Evolutionary conservation across 495 filamentous ascomycete genomes (phyloP).

Genomic region (Penicillium soppii): DNA sequence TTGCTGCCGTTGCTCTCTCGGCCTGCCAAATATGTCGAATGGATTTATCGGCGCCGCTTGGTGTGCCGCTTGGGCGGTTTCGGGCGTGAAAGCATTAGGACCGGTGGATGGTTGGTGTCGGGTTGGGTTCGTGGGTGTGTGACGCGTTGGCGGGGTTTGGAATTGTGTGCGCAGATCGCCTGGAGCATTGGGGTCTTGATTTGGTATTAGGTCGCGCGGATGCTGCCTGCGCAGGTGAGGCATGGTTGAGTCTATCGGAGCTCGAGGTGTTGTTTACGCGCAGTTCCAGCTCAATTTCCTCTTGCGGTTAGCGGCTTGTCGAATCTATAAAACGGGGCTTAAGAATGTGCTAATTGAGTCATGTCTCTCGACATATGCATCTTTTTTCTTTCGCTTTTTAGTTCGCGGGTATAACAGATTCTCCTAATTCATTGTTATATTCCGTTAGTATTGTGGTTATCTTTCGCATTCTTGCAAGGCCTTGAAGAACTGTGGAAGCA

Average conservation of each 20-base stretch:
- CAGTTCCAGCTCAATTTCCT: constrained; percentile 14
- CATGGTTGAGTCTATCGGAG: constrained; percentile 12
- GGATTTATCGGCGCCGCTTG: constrained; percentile 27
- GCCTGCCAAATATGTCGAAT: constrained; percentile 37
- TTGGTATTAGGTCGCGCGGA: constrained; percentile 9
- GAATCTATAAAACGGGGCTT: constrained; percentile 3
- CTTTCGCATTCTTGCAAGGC: too few species aligned
- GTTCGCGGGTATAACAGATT: too few species aligned
- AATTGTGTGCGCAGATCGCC: constrained; percentile 30
- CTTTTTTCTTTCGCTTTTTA: too few species aligned
- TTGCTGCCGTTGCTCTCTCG: constrained; percentile 18
- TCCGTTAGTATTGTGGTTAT: too few species aligned
- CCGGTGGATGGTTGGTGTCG: constrained; percentile 34
- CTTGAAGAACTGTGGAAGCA: too few species aligned
- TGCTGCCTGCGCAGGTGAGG: constrained; percentile 28
- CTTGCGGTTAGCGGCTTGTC: constrained; percentile 16
- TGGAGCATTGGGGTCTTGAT: constrained; percentile 9
- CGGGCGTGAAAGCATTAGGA: constrained; percentile 23
- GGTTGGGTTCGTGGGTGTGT: constrained; percentile 29
- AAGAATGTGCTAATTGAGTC: too few species aligned
- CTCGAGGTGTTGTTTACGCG: constrained; percentile 10
- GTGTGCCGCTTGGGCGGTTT: constrained; percentile 20
- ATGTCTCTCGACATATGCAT: too few species aligned
- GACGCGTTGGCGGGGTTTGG: constrained; percentile 37
- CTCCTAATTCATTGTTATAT: too few species aligned